These are phyloP conservation scores for Ganoderma lucidum DNA, from an alignment of 1,284 basidiomycete species.

Conservation along the genomic window DNA sequence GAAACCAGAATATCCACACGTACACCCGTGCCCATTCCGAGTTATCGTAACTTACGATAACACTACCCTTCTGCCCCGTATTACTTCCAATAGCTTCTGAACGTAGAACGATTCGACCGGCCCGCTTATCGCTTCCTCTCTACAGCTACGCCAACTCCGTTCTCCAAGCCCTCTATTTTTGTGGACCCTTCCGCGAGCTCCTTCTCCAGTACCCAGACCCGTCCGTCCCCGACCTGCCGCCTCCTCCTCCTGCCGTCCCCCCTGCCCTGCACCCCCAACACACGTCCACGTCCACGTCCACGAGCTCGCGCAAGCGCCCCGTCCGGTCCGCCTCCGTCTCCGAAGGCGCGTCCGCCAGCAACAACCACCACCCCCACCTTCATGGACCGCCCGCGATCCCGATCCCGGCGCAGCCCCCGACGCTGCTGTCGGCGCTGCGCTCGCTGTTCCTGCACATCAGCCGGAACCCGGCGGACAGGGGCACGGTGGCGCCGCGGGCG, in stretches of 20 bases:
- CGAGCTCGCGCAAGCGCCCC: conserved; percentile 36
- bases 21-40: not conserved
- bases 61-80: not conserved
- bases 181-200: conserved; percentile 82
- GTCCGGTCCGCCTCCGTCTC: conserved; percentile 38
- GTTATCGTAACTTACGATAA: not conserved
- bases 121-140: conserved; percentile 1
- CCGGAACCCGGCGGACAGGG: conserved; percentile 76
- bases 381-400: conserved; percentile 35
- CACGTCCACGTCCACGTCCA: conserved; percentile 46
- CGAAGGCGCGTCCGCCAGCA: conserved; percentile 21
- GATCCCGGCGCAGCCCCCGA: conserved; percentile 72
- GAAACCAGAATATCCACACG: not conserved
- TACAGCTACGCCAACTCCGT: conserved; percentile 96
- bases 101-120: not conserved
- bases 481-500: conserved; percentile 86
- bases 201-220: conserved; percentile 66
- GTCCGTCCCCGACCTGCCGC: conserved; percentile 45
- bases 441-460: conserved; percentile 90
- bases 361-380: conserved; percentile 33
- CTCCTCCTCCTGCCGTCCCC: conserved; percentile 39
- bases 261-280: conserved; percentile 52
- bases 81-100: not conserved
- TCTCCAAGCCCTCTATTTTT: conserved; percentile 93
- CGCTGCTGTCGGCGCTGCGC: conserved; percentile 89